Conservation (phyloP, 2,329 filamentous ascomycete genomes). For the Aspergillus vadensis region DNA sequence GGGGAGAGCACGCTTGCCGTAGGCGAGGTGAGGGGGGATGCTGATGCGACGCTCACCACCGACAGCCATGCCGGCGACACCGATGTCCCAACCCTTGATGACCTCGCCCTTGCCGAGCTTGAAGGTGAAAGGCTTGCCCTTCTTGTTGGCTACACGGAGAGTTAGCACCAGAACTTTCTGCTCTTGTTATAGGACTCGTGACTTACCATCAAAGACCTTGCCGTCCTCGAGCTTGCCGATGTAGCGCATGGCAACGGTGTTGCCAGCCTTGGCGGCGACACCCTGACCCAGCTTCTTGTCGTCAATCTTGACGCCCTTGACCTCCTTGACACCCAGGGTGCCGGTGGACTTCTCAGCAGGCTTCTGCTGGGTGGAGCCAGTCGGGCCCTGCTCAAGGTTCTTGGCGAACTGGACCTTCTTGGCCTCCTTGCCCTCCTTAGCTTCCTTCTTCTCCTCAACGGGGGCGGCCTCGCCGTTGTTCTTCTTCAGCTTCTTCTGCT, state of each 20-base stretch:
- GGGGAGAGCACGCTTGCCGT: constrained; percentile 79
- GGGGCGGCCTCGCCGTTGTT: constrained; percentile 87
- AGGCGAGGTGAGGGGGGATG: constrained; percentile 83
- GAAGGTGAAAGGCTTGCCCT: constrained; percentile 95
- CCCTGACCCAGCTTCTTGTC: constrained; percentile 92
- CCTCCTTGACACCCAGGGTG: constrained; percentile 70
- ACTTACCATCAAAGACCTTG: constrained; percentile 91
- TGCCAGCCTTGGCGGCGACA: constrained; percentile 82
- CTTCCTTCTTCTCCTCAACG: constrained; percentile 59
- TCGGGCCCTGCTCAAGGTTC: constrained; percentile 96
- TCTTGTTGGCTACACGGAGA: constrained; percentile 78
- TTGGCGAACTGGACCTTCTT: constrained; percentile 99
- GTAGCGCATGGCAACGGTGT: constrained; percentile 91
- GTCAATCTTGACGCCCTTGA: constrained; percentile 88
- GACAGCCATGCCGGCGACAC: constrained; percentile 86
- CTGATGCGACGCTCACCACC: constrained; percentile 92
- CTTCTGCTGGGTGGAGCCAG: constrained; percentile 62
- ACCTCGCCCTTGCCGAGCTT: constrained; percentile 93
- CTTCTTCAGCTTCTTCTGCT: constrained; percentile 98
- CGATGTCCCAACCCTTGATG: constrained; percentile 98
- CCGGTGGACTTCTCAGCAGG: constrained; percentile 55
- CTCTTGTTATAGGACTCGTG: not conserved
- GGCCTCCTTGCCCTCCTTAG: constrained; percentile 60
- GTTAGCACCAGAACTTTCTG: constrained; percentile 6
- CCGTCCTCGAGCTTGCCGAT: constrained; percentile 95